Conservation (phyloP, 2,329 filamentous ascomycete genomes). For the Penicillium sp. region DNA sequence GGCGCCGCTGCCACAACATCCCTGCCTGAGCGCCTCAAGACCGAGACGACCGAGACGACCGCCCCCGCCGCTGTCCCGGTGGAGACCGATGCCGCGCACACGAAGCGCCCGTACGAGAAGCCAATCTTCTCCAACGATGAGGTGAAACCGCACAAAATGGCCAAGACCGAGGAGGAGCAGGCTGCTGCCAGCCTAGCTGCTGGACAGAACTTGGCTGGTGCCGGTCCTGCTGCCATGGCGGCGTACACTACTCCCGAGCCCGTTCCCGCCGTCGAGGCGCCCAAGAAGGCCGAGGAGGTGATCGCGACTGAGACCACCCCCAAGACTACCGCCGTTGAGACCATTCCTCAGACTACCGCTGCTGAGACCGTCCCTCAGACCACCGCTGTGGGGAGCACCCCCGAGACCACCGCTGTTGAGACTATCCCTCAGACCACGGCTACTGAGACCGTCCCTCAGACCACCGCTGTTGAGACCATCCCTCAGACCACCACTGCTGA, state of each 20-base stretch:
- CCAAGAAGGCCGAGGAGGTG: constrained; percentile 9
- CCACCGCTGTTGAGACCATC: constrained; percentile 3
- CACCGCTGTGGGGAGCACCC: constrained; percentile 3
- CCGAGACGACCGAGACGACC: constrained; percentile 7
- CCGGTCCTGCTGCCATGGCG: constrained; percentile 21
- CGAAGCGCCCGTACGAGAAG: constrained; percentile 39
- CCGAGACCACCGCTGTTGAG: constrained; percentile 8
- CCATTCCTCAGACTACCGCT: constrained; percentile 1
- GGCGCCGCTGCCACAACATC: constrained; percentile 3
- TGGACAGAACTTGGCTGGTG: constrained; percentile 19
- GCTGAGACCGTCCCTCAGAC: no score
- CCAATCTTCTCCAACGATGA: constrained; percentile 32
- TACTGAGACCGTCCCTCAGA: constrained; percentile 15
- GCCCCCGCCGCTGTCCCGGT: constrained; percentile 1
- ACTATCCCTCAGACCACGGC: constrained; percentile 12
- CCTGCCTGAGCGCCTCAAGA: constrained; percentile 16
- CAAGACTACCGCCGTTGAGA: constrained; percentile 14
- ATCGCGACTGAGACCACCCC: not conserved
- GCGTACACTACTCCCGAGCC: constrained; percentile 21
- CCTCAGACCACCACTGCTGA: constrained; percentile 5
- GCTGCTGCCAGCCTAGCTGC: constrained; percentile 12
- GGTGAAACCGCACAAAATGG: constrained; percentile 35
- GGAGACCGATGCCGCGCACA: constrained; percentile 24
- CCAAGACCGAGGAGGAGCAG: constrained; percentile 33
- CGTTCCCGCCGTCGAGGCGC: constrained; percentile 6